Evolutionary conservation across 805 yeast genomes (phyloP), one percentile per base, ranked within the genome.

Genomic region (Teunomyces funiuensis): DNA sequence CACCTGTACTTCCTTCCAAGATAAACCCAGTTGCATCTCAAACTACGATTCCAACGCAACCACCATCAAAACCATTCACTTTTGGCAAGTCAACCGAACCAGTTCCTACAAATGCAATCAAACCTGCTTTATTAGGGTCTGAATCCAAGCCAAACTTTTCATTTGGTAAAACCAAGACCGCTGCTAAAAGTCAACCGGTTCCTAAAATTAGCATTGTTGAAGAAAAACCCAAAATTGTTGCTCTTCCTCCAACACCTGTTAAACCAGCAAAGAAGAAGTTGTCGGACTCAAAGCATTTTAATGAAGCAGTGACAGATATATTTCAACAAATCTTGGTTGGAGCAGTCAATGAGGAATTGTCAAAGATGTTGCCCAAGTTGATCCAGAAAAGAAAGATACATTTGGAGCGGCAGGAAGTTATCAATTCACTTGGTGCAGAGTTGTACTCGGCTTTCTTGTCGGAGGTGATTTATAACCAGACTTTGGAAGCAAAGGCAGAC

Each of bases 371-470:
- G 3, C 60, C 61, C 2, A 60, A 56, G 17, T 36, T 65, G 3
- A 46, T 65, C 5, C 46, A 51, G 3, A 39, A 39, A 5, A 55
- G 55, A 19, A 55, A 63, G 23, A 39, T 51, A 9, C 38, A 42
- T 38, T 48, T 45, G 33, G 65, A 57, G 44, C 46, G 59, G 17
- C 42, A 26, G 13, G 22, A 44, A 6, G 39, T 69, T 1, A 56
- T 80, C 2, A 55, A 68, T 0, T 43, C 60, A 0, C 60, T 83
- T n/a, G 54, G 82, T 1, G 52, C 58, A 1, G 85, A 80, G 29
- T 55, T 86, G 1, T 83, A 66, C 46, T 53, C 59, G 13, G 86
- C 90, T 0, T 82, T 85, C 50, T 53, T 86, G 30, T 71, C 76
- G 33, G 90, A 85, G 48, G 66, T 75, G 28, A 54, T 77, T 0